Conservation (phyloP, 2,329 filamentous ascomycete species). For the Shiraia sp. region DNA sequence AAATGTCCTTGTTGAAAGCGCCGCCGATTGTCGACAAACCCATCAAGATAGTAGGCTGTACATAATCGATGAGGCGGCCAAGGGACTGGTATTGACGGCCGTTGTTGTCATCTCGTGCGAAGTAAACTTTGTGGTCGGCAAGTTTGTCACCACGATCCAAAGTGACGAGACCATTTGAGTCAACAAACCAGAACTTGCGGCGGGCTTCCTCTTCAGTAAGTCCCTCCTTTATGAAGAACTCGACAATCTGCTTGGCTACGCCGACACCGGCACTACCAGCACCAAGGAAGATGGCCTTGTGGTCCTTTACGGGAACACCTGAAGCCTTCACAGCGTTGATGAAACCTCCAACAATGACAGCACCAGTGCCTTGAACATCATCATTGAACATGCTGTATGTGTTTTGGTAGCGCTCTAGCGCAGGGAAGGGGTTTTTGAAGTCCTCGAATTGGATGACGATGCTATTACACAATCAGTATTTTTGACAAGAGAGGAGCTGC, state of each 20-base stretch:
- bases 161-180: constrained; percentile 95
- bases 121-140: constrained; percentile 81
- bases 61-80: constrained; percentile 89
- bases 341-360: constrained; percentile 86
- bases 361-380: constrained; percentile 95
- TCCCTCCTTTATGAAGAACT: constrained; percentile 93
- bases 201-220: constrained; percentile 84
- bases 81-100: constrained; percentile 74
- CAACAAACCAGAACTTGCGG: constrained; percentile 95
- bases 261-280: constrained; percentile 94
- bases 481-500: constrained; percentile 1
- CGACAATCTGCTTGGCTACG: constrained; percentile 96
- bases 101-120: constrained; percentile 66
- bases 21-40: constrained; percentile 93
- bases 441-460: constrained; percentile 93
- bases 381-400: constrained; percentile 97
- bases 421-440: constrained; percentile 96
- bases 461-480: constrained; percentile 47
- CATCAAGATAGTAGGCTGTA: constrained; percentile 92
- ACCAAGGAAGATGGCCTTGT: constrained; percentile 93
- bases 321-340: constrained; percentile 80
- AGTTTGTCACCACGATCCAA: constrained; percentile 90
- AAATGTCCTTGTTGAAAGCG: constrained; percentile 85
- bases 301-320: constrained; percentile 81
- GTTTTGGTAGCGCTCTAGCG: constrained; percentile 85